A percentile compares a stretch with the other conserved stretches of the same genome.
Evolutionary conservation across 495 filamentous ascomycete species (phyloP).

Genomic region (Darksidea phi): DNA sequence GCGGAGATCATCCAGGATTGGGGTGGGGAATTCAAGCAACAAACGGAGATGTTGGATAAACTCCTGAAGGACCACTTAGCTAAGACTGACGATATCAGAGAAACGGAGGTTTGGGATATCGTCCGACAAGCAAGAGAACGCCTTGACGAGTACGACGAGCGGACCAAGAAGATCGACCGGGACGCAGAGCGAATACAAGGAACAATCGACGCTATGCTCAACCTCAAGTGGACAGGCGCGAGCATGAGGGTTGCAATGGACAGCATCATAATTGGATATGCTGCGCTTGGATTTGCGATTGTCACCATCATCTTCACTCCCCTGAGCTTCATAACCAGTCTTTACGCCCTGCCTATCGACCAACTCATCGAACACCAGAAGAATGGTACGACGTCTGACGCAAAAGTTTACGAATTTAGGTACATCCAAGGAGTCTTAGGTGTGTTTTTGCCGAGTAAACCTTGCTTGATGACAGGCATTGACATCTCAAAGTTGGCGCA

Average conservation of each 20-base stretch:
- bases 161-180: background rate
- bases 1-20: no score
- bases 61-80: background rate
- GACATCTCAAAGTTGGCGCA: no score
- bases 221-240: background rate
- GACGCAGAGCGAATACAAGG: background rate
- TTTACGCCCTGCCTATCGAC: background rate
- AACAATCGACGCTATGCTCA: background rate
- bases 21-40: no score
- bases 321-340: background rate
- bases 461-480: no score
- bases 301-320: conserved; percentile 1
- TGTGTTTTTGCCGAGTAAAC: no score
- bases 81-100: no score
- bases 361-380: background rate
- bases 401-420: background rate
- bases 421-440: background rate
- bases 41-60: background rate
- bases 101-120: background rate
- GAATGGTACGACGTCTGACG: background rate
- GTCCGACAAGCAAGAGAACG: background rate
- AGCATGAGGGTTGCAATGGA: background rate
- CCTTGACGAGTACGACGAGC: background rate
- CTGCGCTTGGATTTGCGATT: background rate
- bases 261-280: background rate